These are phyloP conservation scores for Diddensiella caesifluorescens DNA, from an alignment of 805 yeast genomes.

Conservation along the genomic window DNA sequence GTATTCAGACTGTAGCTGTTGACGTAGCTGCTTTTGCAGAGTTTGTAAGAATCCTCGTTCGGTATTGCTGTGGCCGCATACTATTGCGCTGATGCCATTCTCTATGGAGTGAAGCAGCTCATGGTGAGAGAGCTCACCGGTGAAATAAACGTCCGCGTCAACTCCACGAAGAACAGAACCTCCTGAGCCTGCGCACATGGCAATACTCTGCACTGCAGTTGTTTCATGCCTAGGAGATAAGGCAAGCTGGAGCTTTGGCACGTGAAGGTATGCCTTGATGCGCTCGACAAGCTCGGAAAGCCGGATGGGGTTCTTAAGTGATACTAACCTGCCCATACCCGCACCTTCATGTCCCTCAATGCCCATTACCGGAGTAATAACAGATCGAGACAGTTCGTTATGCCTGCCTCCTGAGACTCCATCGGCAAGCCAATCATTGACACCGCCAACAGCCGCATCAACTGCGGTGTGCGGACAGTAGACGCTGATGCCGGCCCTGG, in stretches of 20 bases:
- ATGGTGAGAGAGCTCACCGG: conserved; percentile 95
- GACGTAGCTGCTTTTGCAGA: conserved; percentile 45
- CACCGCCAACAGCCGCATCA: conserved; percentile 90
- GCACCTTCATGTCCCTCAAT: conserved; percentile 40
- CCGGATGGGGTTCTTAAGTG: conserved; percentile 40
- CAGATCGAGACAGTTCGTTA: conserved; percentile 26
- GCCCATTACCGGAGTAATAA: conserved; percentile 42
- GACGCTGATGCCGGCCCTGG: conserved; percentile 76
- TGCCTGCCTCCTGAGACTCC: conserved; percentile 41
- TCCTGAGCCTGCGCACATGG: conserved; percentile 96
- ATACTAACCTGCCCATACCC: conserved; percentile 78
- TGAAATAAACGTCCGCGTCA: conserved; percentile 66
- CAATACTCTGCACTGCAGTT: conserved; percentile 42
- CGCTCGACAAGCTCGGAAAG: conserved; percentile 43
- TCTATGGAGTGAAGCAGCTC: conserved; percentile 73
- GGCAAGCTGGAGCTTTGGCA: conserved; percentile 62
- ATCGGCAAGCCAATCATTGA: conserved; percentile 83
- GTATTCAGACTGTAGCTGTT: conserved; percentile 36
- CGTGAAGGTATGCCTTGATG: conserved; percentile 49
- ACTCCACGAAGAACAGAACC: conserved; percentile 56
- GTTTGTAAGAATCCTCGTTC: conserved; percentile 75
- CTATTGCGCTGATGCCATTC: conserved; percentile 62
- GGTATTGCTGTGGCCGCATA: conserved; percentile 87
- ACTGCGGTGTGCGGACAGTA: conserved; percentile 96
- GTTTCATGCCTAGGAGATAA: conserved; percentile 29